phyloP scores from a whole-genome alignment of 2,329 filamentous ascomycete species.

The Botrytis porri region DNA sequence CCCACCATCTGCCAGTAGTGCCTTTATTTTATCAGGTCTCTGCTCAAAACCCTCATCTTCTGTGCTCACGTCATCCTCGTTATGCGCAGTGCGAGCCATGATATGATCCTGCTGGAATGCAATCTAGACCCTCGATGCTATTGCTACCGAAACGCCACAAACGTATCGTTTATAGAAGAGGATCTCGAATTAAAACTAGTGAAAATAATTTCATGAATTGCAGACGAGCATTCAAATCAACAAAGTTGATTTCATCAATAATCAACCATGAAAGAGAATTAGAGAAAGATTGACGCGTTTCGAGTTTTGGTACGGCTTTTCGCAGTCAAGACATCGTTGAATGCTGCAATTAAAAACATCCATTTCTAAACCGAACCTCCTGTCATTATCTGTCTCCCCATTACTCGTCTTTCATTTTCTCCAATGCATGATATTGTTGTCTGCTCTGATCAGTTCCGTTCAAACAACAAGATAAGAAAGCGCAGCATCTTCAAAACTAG shows the following conservation, averaged over 20 bases:
- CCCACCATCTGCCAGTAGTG: constrained; percentile 1
- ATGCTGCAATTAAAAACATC: background rate
- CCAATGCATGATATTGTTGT: background rate
- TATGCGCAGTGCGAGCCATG: background rate
- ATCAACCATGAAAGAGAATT: background rate
- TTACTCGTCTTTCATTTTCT: background rate
- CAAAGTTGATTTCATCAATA: background rate
- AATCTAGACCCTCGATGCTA: background rate
- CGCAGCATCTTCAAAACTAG: background rate
- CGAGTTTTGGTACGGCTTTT: background rate
- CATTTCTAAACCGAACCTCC: background rate
- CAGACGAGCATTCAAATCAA: background rate
- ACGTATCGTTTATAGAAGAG: background rate
- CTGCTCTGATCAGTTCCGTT: background rate
- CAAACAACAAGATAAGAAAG: background rate
- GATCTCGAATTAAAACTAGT: too few relatives aligned
- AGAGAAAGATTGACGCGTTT: background rate
- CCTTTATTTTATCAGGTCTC: constrained; percentile 3
- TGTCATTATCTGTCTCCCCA: background rate
- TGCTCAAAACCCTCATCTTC: background rate
- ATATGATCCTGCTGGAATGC: background rate
- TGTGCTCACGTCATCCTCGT: background rate
- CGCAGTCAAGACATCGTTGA: background rate
- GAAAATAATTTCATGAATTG: background rate
- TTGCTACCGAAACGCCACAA: background rate